Evolutionary conservation across 257 asterid species (phyloP), one percentile per base, ranked within the genome.

Genomic region (Fraxinus pennsylvanica): DNA sequence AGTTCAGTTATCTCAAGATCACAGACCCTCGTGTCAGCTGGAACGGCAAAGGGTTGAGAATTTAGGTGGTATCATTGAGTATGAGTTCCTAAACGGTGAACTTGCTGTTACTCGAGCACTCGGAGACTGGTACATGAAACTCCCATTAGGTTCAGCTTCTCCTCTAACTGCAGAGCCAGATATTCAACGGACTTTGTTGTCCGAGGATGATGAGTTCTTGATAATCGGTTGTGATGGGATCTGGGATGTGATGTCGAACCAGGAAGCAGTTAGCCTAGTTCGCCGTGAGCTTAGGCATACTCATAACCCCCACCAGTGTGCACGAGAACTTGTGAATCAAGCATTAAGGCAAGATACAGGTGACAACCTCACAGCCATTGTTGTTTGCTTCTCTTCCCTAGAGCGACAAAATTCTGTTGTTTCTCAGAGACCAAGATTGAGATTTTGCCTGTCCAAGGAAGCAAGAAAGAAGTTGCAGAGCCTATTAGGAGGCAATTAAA

Each of bases 111-210:
- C 98, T 9, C 89, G 99, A 25, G 97, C 98, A 25, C 96, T 95
- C 14, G 99, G 99, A 70, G 99, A 95, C 86, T 93, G 96, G 99
- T 89, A 87, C 54, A 89, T 95, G 98, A 95, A 95, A 78, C 94
- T 87, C 38, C 94, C 98, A 1, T 71, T 85, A 67, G 99, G 97
- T 1, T 88, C 96, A 29, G 87, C 91, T 12, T 88, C 97, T 6
- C 98, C 97, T 61, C 91, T 94, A 29, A 91, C 93, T 0, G 97
- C 98, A 0, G 97, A 95, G 80, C 99, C 99, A 1, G 99, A 95
- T 74, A 82, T 95, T 61, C 88, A 87, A 47, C 82, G 71, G 73
- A 82, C 84, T 36, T 39, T 81, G 79, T 82, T 93, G 74, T 87
- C 91, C 0, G 97, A 93, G 78, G 99, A 95, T 1, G 99, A 95